Percentiles rank a stretch among this genome's conserved stretches.
phyloP scores from a whole-genome alignment of 306 rosid genomes.

The Coriaria nepalensis region DNA sequence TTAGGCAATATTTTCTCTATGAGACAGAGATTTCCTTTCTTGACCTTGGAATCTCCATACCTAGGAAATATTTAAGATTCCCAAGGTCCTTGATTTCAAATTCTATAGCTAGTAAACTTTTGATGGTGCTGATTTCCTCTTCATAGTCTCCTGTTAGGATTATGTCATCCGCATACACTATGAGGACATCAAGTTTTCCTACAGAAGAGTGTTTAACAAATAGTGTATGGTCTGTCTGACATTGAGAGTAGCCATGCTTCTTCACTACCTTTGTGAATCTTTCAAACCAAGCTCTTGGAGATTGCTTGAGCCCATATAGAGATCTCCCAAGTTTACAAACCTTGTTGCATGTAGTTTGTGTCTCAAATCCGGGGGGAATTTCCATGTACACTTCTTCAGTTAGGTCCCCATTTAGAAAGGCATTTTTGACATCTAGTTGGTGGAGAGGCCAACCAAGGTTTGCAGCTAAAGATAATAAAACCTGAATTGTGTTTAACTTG shows the following conservation, averaged over 20 bases:
- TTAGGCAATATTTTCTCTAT: too few relatives aligned
- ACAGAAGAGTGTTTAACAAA: neutral
- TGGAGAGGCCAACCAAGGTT: too few relatives aligned
- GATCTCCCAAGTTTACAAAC: neutral
- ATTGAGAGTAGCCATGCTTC: neutral
- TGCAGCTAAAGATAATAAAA: too few relatives aligned
- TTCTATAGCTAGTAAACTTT: neutral
- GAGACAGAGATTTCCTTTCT: neutral
- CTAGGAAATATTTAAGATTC: neutral
- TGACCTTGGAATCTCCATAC: neutral
- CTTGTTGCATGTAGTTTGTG: neutral
- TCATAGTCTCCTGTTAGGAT: neutral
- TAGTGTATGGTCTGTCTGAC: neutral
- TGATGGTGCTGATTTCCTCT: neutral
- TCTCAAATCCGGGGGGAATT: neutral
- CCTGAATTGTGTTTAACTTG: too few relatives aligned
- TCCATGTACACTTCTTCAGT: too few relatives aligned
- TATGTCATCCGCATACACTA: neutral
- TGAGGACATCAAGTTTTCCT: neutral
- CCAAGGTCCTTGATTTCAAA: neutral
- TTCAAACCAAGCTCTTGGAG: constrained; percentile 1
- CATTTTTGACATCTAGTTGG: too few relatives aligned
- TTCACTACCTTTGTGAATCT: neutral
- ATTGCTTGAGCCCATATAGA: neutral
- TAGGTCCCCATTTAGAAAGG: too few relatives aligned